Conservation (phyloP, 768 basidiomycete species). For the Butyriboletus loyo region DNA sequence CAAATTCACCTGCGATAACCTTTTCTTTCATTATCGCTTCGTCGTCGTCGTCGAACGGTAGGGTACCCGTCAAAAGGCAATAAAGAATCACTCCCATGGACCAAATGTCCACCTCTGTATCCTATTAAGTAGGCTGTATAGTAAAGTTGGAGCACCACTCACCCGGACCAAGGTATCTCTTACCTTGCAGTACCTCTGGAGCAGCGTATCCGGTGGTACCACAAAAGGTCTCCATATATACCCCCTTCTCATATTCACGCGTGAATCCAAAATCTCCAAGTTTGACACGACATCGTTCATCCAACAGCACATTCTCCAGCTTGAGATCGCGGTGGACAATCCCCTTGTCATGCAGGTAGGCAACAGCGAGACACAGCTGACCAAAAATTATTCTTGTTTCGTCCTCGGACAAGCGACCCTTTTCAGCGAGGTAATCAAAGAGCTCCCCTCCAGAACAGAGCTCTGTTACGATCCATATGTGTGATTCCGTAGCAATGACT, state of each 20-base stretch:
- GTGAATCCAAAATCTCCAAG: constrained; percentile 96
- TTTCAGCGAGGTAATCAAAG: constrained; percentile 97
- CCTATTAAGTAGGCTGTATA: constrained; percentile 8
- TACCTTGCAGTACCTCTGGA: constrained; percentile 87
- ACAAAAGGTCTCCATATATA: constrained; percentile 88
- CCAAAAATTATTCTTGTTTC: constrained; percentile 90
- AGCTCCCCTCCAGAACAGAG: constrained; percentile 96
- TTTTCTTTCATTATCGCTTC: constrained; percentile 78
- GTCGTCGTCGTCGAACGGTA: constrained; percentile 91
- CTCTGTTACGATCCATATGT: constrained; percentile 97
- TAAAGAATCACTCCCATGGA: constrained; percentile 92
- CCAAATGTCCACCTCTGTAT: constrained; percentile 90
- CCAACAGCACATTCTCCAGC: constrained; percentile 89
- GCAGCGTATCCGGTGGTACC: constrained; percentile 93
- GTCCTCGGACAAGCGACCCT: constrained; percentile 79
- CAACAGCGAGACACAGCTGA: constrained; percentile 91
- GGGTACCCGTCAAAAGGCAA: constrained; percentile 81
- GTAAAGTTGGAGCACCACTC: constrained; percentile 22
- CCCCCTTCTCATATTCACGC: constrained; percentile 78
- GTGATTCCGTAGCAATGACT: constrained; percentile 93
- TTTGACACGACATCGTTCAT: constrained; percentile 88
- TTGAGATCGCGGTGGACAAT: constrained; percentile 98
- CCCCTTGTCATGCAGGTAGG: constrained; percentile 87
- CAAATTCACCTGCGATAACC: constrained; percentile 83
- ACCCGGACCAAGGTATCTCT: constrained; percentile 91